Evolutionary conservation across 495 filamentous ascomycete species (phyloP).

Genomic region (Podospora australis): DNA sequence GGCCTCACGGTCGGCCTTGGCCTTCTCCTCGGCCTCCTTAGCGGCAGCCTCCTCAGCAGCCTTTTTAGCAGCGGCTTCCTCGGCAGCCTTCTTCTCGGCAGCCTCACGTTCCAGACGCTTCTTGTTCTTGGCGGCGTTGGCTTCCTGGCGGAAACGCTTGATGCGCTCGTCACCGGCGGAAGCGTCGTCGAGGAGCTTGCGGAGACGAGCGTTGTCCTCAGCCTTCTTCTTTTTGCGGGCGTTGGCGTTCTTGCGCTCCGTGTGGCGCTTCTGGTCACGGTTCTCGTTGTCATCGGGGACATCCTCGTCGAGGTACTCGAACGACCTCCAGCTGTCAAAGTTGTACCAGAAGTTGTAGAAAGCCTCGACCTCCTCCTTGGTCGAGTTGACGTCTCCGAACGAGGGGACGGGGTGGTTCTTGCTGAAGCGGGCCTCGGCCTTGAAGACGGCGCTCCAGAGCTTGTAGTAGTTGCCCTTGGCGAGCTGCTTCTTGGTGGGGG

Average conservation of each 20-base stretch:
- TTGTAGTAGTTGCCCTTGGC: conserved; percentile 90
- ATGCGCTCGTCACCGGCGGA: conserved; percentile 83
- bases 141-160: conserved; percentile 90
- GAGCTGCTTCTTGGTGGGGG: conserved; percentile 81
- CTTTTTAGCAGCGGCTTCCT: conserved; percentile 69
- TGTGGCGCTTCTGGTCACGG: conserved; percentile 96
- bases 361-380: conserved; percentile 78
- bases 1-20: conserved; percentile 79
- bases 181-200: conserved; percentile 80
- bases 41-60: conserved; percentile 78
- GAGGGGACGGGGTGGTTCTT: conserved; percentile 78
- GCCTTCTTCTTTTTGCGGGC: conserved; percentile 98
- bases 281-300: conserved; percentile 98
- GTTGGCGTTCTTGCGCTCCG: conserved; percentile 96
- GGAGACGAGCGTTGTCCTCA: conserved; percentile 86
- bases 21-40: conserved; percentile 97
- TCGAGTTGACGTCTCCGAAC: conserved; percentile 77
- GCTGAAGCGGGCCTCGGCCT: conserved; percentile 86
- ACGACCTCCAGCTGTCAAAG: conserved; percentile 95
- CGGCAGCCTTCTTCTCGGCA: conserved; percentile 73
- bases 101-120: conserved; percentile 87
- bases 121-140: conserved; percentile 88
- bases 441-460: conserved; percentile 81
- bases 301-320: conserved; percentile 98
- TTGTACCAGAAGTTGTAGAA: conserved; percentile 99